These are phyloP conservation scores for Hyaloperonospora arabidopsidis DNA, from an alignment of 352 stramenopile species.

Conservation along the genomic window DNA sequence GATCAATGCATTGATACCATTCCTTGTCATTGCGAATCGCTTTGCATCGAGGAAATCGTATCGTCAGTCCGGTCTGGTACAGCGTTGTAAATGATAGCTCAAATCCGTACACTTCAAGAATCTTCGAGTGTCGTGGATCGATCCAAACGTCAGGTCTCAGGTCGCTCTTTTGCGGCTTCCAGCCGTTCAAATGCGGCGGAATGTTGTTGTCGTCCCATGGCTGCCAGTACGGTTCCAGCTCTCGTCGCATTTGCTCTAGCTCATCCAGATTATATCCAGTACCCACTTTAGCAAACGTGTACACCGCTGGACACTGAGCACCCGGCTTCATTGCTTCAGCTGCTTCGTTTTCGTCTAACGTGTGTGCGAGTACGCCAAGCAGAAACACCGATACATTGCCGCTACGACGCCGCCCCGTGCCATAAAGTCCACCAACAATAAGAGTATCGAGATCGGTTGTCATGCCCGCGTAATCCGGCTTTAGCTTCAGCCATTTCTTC, in stretches of 20 bases:
- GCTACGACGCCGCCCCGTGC: constrained; percentile 60
- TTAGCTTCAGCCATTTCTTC: constrained; percentile 84
- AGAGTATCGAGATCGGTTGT: constrained; percentile 72
- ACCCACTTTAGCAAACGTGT: constrained; percentile 75
- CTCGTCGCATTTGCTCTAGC: constrained; percentile 56
- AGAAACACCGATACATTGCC: constrained; percentile 81
- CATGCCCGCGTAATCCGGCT: constrained; percentile 83
- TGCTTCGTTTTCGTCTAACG: constrained; percentile 45
- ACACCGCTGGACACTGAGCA: constrained; percentile 47
- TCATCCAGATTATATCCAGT: constrained; percentile 82
- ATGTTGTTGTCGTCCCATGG: constrained; percentile 65
- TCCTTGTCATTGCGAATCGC: constrained; percentile 75
- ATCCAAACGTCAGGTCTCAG: constrained; percentile 78
- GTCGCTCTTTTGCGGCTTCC: constrained; percentile 69
- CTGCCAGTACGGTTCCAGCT: constrained; percentile 75
- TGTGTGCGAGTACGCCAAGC: constrained; percentile 51
- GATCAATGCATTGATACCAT: constrained; percentile 74
- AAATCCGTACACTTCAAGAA: constrained; percentile 82
- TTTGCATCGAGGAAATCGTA: constrained; percentile 77
- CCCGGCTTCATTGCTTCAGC: constrained; percentile 42
- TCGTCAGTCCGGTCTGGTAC: constrained; percentile 73
- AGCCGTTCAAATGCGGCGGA: constrained; percentile 64
- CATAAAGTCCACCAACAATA: constrained; percentile 79
- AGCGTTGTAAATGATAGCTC: constrained; percentile 75
- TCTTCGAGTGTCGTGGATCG: constrained; percentile 69